These are phyloP conservation scores for Aspergillus luchuensis DNA, from an alignment of 2,329 filamentous ascomycete species.

Conservation along the genomic window DNA sequence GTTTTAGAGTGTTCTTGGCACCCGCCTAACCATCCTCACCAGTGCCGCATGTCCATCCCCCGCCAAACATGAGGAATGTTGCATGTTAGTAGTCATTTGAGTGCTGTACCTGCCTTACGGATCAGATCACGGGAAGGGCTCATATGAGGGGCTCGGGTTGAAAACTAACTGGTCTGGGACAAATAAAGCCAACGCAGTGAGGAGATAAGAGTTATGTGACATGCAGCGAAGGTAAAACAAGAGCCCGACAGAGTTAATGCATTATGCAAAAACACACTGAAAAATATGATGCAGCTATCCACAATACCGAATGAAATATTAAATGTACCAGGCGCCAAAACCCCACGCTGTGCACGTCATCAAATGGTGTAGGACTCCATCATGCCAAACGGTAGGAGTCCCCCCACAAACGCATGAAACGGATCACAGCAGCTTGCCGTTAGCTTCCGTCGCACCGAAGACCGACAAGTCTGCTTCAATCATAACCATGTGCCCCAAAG, in stretches of 20 bases:
- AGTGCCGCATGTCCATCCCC: slow-evolving; percentile 13
- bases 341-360: slow-evolving; percentile 47
- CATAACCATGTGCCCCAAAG: slow-evolving; percentile 10
- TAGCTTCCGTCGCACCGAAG: slow-evolving; percentile 6
- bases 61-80: slow-evolving; percentile 5
- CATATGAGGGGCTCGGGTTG: neutral
- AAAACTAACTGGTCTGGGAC: too few species aligned
- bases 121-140: neutral
- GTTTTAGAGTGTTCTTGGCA: slow-evolving; percentile 23
- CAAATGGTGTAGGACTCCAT: slow-evolving; percentile 22
- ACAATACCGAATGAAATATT: slow-evolving; percentile 20
- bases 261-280: slow-evolving; percentile 21
- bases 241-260: slow-evolving; percentile 16
- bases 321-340: slow-evolving; percentile 43
- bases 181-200: neutral
- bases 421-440: slow-evolving; percentile 11
- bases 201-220: neutral
- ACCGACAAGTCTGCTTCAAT: slow-evolving; percentile 15
- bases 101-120: neutral
- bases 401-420: slow-evolving; percentile 13
- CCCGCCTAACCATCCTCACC: slow-evolving; percentile 8
- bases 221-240: neutral
- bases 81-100: too few species aligned
- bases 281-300: slow-evolving; percentile 24
- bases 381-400: slow-evolving; percentile 18